These are phyloP conservation scores for Eremomyces bilateralis DNA, from an alignment of 495 filamentous ascomycete species.

Conservation along the genomic window DNA sequence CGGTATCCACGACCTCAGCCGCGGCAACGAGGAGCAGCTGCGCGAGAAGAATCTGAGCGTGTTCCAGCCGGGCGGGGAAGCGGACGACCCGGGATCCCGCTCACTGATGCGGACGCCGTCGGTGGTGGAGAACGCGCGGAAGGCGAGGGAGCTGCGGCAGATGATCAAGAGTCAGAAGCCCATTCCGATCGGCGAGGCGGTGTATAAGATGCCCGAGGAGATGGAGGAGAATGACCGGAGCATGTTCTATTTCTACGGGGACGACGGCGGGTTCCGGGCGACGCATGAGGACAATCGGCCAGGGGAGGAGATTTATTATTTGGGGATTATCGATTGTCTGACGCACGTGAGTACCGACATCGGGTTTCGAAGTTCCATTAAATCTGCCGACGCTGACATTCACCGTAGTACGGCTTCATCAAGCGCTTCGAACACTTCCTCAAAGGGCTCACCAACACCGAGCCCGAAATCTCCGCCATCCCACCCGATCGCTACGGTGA, in stretches of 20 bases:
- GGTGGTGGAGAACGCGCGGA: conserved; percentile 77
- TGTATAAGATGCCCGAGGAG: conserved; percentile 77
- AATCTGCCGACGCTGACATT: conserved; percentile 14
- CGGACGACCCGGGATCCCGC: conserved; percentile 27
- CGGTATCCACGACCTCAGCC: conserved; percentile 73
- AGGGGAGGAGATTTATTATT: conserved; percentile 87
- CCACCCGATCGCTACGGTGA: conserved; percentile 82
- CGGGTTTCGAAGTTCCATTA: conserved; percentile 9
- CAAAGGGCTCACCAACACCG: conserved; percentile 69
- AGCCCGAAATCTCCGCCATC: conserved; percentile 78
- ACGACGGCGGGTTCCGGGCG: conserved; percentile 83
- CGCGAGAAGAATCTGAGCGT: conserved; percentile 88
- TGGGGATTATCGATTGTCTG: conserved; percentile 93
- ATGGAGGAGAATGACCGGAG: conserved; percentile 45
- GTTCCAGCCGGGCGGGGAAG: conserved; percentile 76
- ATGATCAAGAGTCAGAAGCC: conserved; percentile 84
- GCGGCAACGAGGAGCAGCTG: conserved; percentile 87
- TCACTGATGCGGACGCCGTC: conserved; percentile 79
- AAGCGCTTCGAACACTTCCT: conserved; percentile 84
- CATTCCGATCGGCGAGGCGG: conserved; percentile 65
- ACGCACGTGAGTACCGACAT: conserved; percentile 53
- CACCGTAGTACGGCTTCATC: conserved; percentile 51
- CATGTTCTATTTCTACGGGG: conserved; percentile 61
- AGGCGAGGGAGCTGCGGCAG: conserved; percentile 77
- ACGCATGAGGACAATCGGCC: conserved; percentile 75